These are phyloP conservation scores for Rhynchosporium secalis DNA, from an alignment of 2,329 filamentous ascomycete species.

Conservation along the genomic window DNA sequence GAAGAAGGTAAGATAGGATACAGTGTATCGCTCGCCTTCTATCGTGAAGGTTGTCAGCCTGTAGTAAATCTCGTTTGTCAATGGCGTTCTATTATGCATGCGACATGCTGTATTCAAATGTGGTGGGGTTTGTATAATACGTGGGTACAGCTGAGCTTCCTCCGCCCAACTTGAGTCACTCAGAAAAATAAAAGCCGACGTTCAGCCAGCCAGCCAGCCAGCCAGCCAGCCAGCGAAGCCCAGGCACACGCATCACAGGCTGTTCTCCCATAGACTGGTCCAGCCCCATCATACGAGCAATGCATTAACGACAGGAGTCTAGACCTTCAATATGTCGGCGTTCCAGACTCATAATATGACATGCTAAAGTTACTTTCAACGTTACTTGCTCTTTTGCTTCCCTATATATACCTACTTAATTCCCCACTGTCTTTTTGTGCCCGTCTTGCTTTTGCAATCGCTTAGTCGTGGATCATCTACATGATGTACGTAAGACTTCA, in stretches of 20 bases:
- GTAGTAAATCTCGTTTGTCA: no score
- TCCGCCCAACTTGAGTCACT: no score
- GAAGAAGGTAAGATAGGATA: neutral
- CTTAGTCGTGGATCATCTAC: neutral
- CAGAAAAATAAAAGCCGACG: no score
- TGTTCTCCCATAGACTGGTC: neutral
- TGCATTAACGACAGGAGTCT: neutral
- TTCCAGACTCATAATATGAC: neutral
- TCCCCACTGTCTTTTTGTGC: neutral
- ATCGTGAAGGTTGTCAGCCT: no score
- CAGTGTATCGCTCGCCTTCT: neutral
- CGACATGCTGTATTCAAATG: no score
- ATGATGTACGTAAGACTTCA: neutral
- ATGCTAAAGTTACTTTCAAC: constrained; percentile 9
- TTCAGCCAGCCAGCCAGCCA: no score
- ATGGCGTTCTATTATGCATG: no score
- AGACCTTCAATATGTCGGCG: neutral
- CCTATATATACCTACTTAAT: neutral
- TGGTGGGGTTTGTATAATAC: no score
- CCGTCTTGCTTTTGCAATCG: neutral
- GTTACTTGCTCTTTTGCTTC: constrained; percentile 1
- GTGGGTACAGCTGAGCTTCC: no score
- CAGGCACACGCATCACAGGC: no score
- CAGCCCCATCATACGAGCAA: constrained; percentile 5
- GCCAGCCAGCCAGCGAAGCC: no score